These are phyloP conservation scores for Rhynchospora pubera DNA, from an alignment of 176 grass and related monocot genomes.

Conservation along the genomic window DNA sequence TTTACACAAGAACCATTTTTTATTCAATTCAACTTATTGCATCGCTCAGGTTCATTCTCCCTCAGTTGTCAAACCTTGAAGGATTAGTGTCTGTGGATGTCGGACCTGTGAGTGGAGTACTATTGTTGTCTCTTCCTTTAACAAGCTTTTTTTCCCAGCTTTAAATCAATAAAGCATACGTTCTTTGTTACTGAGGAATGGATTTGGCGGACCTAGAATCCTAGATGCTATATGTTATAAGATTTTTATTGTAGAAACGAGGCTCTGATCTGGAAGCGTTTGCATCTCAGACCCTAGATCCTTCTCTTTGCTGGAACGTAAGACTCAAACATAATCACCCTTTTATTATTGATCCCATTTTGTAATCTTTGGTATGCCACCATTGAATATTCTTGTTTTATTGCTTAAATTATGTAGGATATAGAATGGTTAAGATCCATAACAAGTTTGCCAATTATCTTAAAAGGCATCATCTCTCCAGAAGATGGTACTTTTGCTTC, in stretches of 20 bases:
- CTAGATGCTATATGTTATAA: not conserved
- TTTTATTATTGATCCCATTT: conserved; percentile 7
- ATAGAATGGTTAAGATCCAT: conserved; percentile 44
- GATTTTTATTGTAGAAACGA: conserved; percentile 35
- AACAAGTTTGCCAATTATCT: conserved; percentile 59
- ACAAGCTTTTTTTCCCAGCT: conserved; percentile 13
- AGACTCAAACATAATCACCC: not conserved
- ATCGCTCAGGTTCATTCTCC: conserved; percentile 43
- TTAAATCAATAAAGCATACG: not conserved
- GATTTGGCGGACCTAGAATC: not conserved
- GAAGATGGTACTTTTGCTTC: conserved; percentile 54
- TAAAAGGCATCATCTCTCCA: conserved; percentile 70
- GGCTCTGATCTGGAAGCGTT: conserved; percentile 56
- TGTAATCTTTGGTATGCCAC: not conserved
- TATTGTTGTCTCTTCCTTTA: not conserved
- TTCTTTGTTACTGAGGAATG: conserved; percentile 2
- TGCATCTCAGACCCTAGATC: conserved; percentile 39
- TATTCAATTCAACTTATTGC: not conserved
- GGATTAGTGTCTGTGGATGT: conserved; percentile 39
- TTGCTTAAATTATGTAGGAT: not conserved
- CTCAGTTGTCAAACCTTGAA: conserved; percentile 39
- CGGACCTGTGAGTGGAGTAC: conserved; percentile 33
- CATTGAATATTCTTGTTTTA: not conserved
- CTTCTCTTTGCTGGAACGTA: conserved; percentile 86
- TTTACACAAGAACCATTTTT: not conserved